Base-by-base conservation (phyloP, 495 filamentous ascomycete genomes). In the Parachaetomium inaequale region DNA sequence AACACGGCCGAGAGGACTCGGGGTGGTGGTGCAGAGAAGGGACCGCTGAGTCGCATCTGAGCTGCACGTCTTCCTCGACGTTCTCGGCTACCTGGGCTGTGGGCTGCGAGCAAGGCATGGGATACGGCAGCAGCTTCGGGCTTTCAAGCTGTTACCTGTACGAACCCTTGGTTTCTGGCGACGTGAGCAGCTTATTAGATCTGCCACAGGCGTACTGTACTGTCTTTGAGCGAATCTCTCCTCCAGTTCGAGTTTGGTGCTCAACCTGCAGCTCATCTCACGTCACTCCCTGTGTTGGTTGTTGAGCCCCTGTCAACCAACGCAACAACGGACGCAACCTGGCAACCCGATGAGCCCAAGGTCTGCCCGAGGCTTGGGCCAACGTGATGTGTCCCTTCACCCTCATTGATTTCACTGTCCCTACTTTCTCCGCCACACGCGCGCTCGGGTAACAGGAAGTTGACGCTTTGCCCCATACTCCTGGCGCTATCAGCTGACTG, bases 1-100 rank as follows among this genome's bases (percentile, higher is more conserved):
- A 78, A 76, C 53, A 69, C 58, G 21, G 59, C 52, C 6, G 62
- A 62, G 51, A 66, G 69, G 50, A 54, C 42, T 14, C 63, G 46
- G 12, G 31, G n/a, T 15, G 34, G 28, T 26, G 21, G 15, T 49
- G 42, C 15, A 28, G 53, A 15, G 11, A 55, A 51, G 63, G 25
- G 19, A 6, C 15, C 19, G 40, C 23, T 15, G 31, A 64, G 62
- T 50, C 19, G 51, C 14, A 61, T 64, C 26, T 64, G 28, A 32
- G 23, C 34, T 50, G 14, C 28, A 15, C 19, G 32, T 23, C 47
- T 31, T 7, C 7, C 28, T 51, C 28, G 19, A 12, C 26, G 3
- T 31, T 49, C 23, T 10, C 10, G 45, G n/a, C 26, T 51, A 25
- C 40, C 40, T n/a, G 17, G 17, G 19, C 5, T 21, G 32, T 5